These are phyloP conservation scores for Colletotrichum noveboracense DNA, from an alignment of 2,329 filamentous ascomycete species.

Conservation along the genomic window DNA sequence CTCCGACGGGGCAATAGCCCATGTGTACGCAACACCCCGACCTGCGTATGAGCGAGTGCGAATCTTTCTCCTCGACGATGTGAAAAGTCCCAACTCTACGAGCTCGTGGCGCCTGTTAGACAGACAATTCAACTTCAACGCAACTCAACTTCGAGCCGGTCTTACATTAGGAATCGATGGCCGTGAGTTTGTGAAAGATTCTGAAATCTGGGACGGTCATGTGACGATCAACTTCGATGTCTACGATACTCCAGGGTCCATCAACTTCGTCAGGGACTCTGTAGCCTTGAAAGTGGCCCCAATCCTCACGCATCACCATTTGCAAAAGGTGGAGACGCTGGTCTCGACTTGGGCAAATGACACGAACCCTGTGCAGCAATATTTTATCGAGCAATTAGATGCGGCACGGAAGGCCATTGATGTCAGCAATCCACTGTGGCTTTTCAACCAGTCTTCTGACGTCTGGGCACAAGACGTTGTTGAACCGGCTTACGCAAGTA, in stretches of 20 bases:
- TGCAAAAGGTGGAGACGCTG: not conserved
- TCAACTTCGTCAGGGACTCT: not conserved
- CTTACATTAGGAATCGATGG: not conserved
- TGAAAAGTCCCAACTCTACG: not conserved
- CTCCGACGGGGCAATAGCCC: not conserved
- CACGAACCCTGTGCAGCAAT: not conserved
- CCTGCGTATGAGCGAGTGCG: not conserved
- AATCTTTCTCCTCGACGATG: not conserved
- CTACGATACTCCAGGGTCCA: not conserved
- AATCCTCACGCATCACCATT: not conserved
- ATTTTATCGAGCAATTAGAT: not conserved
- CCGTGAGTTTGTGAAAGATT: not conserved
- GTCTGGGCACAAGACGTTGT: not conserved
- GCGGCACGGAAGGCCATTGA: not conserved
- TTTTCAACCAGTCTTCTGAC: not conserved
- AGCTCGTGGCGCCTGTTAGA: not conserved
- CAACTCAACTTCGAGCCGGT: not conserved
- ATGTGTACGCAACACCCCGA: not conserved
- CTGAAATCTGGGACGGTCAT: not conserved
- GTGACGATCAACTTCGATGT: not conserved
- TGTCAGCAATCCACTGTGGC: not conserved
- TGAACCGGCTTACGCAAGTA: not conserved
- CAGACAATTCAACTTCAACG: not conserved
- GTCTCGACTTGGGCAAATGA: not conserved
- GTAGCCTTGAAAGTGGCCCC: not conserved